phyloP scores from a whole-genome alignment of 2,329 filamentous ascomycete species.

The Monosporascus sp. region DNA sequence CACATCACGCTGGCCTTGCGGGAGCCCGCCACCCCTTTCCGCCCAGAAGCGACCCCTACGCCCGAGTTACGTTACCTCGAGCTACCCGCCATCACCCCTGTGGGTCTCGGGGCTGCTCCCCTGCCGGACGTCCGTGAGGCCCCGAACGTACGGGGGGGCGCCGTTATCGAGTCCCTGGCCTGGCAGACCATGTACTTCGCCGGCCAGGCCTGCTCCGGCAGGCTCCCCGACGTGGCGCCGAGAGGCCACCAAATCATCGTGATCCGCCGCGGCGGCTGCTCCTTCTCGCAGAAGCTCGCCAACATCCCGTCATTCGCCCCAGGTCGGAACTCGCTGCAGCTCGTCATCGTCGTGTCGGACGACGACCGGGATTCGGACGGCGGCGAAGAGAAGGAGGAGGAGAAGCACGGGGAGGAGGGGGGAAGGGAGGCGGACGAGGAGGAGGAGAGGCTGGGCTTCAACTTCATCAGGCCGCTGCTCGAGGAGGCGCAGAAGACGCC shows the following conservation, averaged over 20 bases:
- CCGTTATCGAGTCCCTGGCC: slow-evolving; percentile 43
- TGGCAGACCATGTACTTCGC: slow-evolving; percentile 71
- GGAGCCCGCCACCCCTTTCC: slow-evolving; percentile 34
- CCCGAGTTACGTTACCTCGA: slow-evolving; percentile 37
- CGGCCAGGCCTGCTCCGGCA: slow-evolving; percentile 59
- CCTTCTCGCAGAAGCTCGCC: slow-evolving; percentile 74
- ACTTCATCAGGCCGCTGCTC: slow-evolving; percentile 58
- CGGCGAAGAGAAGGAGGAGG: slow-evolving; percentile 25
- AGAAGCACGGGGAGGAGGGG: slow-evolving; percentile 12
- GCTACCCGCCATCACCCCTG: slow-evolving; percentile 49
- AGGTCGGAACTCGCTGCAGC: slow-evolving; percentile 57
- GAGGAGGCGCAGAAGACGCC: slow-evolving; percentile 69
- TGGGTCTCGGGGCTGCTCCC: slow-evolving; percentile 58
- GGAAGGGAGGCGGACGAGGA: slow-evolving; percentile 24
- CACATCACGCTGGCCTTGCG: slow-evolving; percentile 46
- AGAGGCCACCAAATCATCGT: slow-evolving; percentile 71
- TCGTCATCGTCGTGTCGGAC: slow-evolving; percentile 73
- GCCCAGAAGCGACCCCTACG: slow-evolving; percentile 27
- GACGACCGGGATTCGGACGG: slow-evolving; percentile 36
- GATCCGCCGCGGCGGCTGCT: slow-evolving; percentile 76
- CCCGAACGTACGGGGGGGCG: slow-evolving; percentile 33
- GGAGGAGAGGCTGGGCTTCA: slow-evolving; percentile 21
- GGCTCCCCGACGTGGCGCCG: slow-evolving; percentile 45
- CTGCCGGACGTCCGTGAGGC: slow-evolving; percentile 61
- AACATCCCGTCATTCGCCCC: slow-evolving; percentile 79